Percentiles rank a stretch among this genome's conserved stretches.
phyloP scores from a whole-genome alignment of 495 filamentous ascomycete genomes.

The Lasiosphaeria miniovina region DNA sequence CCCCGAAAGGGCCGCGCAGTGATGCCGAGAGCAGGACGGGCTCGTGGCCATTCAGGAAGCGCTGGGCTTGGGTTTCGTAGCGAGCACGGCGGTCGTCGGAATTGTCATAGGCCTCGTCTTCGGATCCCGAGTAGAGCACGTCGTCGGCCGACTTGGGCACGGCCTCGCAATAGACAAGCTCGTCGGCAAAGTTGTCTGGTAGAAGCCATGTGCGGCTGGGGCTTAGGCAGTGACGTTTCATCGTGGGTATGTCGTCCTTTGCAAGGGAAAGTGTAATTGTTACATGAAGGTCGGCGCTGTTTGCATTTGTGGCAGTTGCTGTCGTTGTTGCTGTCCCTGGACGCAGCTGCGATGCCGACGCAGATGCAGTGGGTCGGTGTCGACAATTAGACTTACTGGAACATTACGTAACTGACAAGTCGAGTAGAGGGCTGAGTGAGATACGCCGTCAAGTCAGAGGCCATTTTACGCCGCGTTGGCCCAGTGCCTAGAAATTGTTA shows the following conservation, averaged over 20 bases:
- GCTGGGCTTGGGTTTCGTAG: constrained; percentile 56
- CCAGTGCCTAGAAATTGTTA: constrained; percentile 8
- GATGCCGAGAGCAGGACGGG: constrained; percentile 60
- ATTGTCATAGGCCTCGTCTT: constrained; percentile 51
- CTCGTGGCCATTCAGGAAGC: constrained; percentile 57
- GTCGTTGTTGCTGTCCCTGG: too few species aligned
- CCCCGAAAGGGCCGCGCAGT: constrained; percentile 61
- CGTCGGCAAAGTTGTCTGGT: constrained; percentile 19
- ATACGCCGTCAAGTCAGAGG: background rate
- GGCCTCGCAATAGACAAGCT: constrained; percentile 45
- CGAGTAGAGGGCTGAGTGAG: background rate
- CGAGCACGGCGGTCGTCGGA: constrained; percentile 52
- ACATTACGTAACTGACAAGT: background rate
- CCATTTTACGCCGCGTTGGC: constrained; percentile 9
- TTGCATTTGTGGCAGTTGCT: too few species aligned
- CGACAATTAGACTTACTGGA: too few species aligned
- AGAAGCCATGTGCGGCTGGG: constrained; percentile 18
- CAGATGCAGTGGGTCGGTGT: too few species aligned
- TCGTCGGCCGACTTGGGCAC: constrained; percentile 31
- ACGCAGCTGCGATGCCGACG: too few species aligned
- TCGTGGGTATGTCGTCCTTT: background rate
- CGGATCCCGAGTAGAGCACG: constrained; percentile 53
- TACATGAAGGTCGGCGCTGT: too few species aligned
- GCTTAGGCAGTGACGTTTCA: constrained; percentile 9
- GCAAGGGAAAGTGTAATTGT: background rate